These are phyloP conservation scores for Cercophora newfieldiana DNA, from an alignment of 495 filamentous ascomycete species.

Conservation along the genomic window DNA sequence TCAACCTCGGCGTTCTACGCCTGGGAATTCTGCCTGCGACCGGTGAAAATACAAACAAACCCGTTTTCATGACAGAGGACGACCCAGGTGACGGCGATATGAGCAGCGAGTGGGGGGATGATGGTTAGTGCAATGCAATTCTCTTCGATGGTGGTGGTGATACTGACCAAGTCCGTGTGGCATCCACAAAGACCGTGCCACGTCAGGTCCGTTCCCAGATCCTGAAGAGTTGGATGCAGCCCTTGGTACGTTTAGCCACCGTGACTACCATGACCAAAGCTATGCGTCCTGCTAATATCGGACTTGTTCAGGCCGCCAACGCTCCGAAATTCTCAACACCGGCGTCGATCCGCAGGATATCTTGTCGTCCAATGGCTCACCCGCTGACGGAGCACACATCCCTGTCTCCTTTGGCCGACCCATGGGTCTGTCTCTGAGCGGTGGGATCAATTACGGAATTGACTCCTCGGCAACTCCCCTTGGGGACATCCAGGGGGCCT, in stretches of 20 bases:
- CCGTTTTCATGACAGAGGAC: neutral
- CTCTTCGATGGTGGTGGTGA: neutral
- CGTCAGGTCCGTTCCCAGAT: constrained; percentile 7
- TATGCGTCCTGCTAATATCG: neutral
- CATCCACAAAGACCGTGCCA: constrained; percentile 7
- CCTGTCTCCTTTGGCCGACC: too few species aligned
- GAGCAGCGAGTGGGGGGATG: neutral
- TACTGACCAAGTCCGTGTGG: neutral
- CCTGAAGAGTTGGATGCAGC: neutral
- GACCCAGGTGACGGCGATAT: neutral
- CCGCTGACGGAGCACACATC: too few species aligned
- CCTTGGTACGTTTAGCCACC: neutral
- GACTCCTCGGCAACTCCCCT: neutral
- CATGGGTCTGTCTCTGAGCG: neutral
- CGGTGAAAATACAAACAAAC: neutral
- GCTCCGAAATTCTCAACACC: neutral
- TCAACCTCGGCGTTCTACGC: neutral
- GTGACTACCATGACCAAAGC: too few species aligned
- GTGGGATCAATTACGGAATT: neutral
- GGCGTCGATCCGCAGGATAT: neutral
- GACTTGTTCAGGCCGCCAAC: neutral
- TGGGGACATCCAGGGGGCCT: neutral
- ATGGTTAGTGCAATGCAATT: neutral
- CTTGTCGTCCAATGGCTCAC: too few species aligned
- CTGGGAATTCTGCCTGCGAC: neutral